Base-by-base conservation (phyloP, 805 yeast species). In the Candida sakaeoensis region DNA sequence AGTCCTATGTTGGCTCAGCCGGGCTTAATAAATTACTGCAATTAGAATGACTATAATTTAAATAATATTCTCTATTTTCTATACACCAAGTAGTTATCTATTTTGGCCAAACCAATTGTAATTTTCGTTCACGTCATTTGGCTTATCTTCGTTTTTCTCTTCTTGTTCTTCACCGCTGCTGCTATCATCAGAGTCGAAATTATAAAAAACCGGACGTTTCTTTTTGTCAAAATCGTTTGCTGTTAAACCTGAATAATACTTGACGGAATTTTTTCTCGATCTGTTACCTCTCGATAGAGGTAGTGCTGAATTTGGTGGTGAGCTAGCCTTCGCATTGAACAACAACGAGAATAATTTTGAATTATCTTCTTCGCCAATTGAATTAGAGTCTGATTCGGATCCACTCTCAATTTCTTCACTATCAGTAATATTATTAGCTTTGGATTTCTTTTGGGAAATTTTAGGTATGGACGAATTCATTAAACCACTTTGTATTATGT, bases 51-150 rank as follows among this genome's bases (percentile, higher is more conserved):
- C n/a, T n/a, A n/a, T n/a, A n/a, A n/a, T n/a, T n/a, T n/a, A n/a
- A n/a, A n/a, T n/a, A n/a, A n/a, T n/a, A n/a, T 10, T 23, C 19
- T 36, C 25, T 36, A 23, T 26, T 36, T 24, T 37, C 25, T 18
- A 29, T n/a, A n/a, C 14, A 7, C n/a, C 8, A 6, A 26, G 6
- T 6, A 21, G 21, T 31, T 39, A 45, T 47, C 54, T 52, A 44
- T 64, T 65, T 47, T 59, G 61, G 8, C 72, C 70, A 52, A 66
- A 63, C 71, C 73, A 66, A 43, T 58, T 49, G 47, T 58, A 58
- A 43, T 54, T 54, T 30, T 44, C 43, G 10, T 40, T 46, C 27
- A 42, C 44, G 23, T 41, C 34, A 4, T 38, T 42, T 2, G 19
- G 4, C 24, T 24, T 23, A 6, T 22, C 25, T 4, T 22, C 45